phyloP scores from a whole-genome alignment of 2,329 filamentous ascomycete genomes.

The Bipolaris gigantea region DNA sequence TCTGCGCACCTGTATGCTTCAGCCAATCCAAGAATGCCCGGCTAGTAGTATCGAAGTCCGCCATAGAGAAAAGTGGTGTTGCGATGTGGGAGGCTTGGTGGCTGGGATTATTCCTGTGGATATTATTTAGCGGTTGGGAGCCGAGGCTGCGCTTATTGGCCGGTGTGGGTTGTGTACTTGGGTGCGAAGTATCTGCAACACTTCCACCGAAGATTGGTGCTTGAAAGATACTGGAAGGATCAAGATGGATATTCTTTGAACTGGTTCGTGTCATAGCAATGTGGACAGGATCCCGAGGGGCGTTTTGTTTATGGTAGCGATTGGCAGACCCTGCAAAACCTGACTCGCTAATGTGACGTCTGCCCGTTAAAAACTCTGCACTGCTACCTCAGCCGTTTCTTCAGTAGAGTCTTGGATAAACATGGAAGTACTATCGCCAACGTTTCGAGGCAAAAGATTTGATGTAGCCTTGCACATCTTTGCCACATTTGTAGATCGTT shows the following conservation, averaged over 20 bases:
- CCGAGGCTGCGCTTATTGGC: constrained; percentile 31
- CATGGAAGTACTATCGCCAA: not conserved
- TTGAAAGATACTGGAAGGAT: not conserved
- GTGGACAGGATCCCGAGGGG: not conserved
- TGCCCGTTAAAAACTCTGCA: not conserved
- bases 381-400: not conserved
- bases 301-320: not conserved
- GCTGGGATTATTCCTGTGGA: constrained; percentile 19
- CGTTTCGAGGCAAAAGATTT: no score
- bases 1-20: constrained; percentile 53
- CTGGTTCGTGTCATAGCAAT: no score
- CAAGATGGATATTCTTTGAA: not conserved
- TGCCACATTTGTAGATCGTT: no score
- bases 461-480: no score
- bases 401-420: not conserved
- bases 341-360: constrained; percentile 4
- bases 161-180: constrained; percentile 7
- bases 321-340: constrained; percentile 5
- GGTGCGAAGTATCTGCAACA: constrained; percentile 2
- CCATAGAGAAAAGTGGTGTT: constrained; percentile 24
- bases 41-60: constrained; percentile 49
- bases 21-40: constrained; percentile 62
- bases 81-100: constrained; percentile 20
- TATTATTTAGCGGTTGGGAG: constrained; percentile 23
- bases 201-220: not conserved